Evolutionary conservation across 495 filamentous ascomycete genomes (phyloP).

Genomic region (Choiromyces venosus): DNA sequence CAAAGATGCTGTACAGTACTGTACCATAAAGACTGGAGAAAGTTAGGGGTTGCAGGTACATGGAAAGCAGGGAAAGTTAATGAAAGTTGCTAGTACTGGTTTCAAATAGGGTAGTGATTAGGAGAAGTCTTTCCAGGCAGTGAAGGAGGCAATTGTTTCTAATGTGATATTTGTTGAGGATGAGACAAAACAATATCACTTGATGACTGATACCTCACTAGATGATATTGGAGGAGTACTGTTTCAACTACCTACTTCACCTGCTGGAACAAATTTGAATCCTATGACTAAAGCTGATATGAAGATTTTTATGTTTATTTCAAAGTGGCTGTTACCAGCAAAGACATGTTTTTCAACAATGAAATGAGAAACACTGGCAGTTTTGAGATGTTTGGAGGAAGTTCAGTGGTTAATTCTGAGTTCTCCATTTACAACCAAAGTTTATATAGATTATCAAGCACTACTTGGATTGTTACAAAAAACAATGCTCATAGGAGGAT

Average conservation of each 20-base stretch:
- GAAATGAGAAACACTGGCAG: not conserved
- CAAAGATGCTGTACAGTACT: not conserved
- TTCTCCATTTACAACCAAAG: not conserved
- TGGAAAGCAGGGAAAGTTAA: not conserved
- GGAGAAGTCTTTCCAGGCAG: not conserved
- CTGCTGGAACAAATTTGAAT: no score
- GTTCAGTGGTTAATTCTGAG: not conserved
- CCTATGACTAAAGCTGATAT: not conserved
- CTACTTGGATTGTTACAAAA: not conserved
- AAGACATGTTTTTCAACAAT: not conserved
- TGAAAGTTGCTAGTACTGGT: no score
- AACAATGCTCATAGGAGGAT: not conserved
- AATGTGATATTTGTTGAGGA: not conserved
- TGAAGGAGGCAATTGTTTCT: not conserved
- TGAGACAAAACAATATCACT: not conserved
- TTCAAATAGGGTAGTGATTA: not conserved
- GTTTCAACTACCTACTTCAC: not conserved
- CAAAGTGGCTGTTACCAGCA: not conserved
- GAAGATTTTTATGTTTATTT: slow-evolving; percentile 10
- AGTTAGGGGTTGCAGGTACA: no score
- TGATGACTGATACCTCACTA: not conserved
- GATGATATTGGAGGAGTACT: not conserved
- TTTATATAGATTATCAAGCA: slow-evolving; percentile 9
- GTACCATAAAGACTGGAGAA: not conserved
- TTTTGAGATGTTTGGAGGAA: slow-evolving; percentile 1